These are phyloP conservation scores for Scalesia atractyloides DNA, from an alignment of 129 eudicot genomes.

Conservation along the genomic window DNA sequence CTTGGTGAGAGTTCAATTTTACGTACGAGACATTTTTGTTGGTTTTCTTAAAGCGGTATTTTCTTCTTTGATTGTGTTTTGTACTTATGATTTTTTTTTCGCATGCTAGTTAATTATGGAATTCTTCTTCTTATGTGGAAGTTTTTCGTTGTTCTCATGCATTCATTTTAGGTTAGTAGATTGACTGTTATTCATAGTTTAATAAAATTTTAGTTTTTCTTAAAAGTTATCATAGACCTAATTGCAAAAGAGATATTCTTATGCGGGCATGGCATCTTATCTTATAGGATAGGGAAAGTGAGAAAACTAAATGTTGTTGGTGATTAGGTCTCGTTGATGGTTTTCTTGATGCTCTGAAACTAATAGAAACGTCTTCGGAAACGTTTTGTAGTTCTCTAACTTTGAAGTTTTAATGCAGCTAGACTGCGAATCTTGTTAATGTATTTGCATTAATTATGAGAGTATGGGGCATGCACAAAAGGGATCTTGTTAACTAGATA, in stretches of 20 bases:
- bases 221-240: too few species aligned
- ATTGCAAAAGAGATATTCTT: not conserved
- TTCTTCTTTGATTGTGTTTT: too few species aligned
- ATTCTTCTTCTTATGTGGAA: too few species aligned
- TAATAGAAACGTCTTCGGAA: not conserved
- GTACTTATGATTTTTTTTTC: too few species aligned
- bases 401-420: not conserved
- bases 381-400: not conserved
- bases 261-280: not conserved
- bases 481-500: not conserved
- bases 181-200: too few species aligned
- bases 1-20: too few species aligned
- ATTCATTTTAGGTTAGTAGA: too few species aligned
- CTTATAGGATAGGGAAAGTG: conserved; percentile 8
- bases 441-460: not conserved
- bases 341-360: not conserved
- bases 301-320: conserved; percentile 12
- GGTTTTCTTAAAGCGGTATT: too few species aligned
- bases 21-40: too few species aligned
- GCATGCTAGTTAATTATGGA: too few species aligned
- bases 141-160: too few species aligned
- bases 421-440: conserved; percentile 1
- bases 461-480: not conserved
- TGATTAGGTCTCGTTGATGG: conserved; percentile 3
- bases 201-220: too few species aligned